phyloP scores from a whole-genome alignment of 495 filamentous ascomycete genomes.

The Aspergillus egyptiacus region DNA sequence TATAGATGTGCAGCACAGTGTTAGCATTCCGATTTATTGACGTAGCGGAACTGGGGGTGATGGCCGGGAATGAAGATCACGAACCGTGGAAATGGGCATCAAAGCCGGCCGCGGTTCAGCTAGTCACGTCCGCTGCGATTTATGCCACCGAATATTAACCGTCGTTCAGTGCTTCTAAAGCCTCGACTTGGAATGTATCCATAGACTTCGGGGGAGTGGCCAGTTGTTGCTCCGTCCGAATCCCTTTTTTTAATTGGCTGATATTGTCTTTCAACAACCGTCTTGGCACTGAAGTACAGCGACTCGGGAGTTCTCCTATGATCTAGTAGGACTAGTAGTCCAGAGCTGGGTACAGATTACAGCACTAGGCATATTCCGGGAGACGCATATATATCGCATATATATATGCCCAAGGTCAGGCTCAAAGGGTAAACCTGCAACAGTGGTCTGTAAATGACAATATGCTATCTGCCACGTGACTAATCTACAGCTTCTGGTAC shows the following conservation, averaged over 20 bases:
- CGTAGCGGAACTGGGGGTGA: neutral
- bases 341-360: too few species aligned
- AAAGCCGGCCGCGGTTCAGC: neutral
- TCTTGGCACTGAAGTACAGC: constrained; percentile 6
- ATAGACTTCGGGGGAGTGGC: constrained; percentile 4
- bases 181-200: too few species aligned
- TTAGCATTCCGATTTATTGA: neutral
- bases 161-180: too few species aligned
- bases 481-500: constrained; percentile 85
- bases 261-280: constrained; percentile 7
- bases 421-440: constrained; percentile 9
- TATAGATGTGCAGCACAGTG: neutral
- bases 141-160: too few species aligned
- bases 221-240: constrained; percentile 9
- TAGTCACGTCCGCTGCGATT: neutral
- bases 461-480: constrained; percentile 7
- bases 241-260: constrained; percentile 7
- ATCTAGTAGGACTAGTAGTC: neutral
- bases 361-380: too few species aligned
- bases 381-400: neutral
- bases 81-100: neutral
- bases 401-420: neutral
- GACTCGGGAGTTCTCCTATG: neutral
- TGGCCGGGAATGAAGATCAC: too few species aligned
- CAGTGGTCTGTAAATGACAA: constrained; percentile 4